Conservation (phyloP, 2,329 filamentous ascomycete species). For the Daldinia eschscholtzii region DNA sequence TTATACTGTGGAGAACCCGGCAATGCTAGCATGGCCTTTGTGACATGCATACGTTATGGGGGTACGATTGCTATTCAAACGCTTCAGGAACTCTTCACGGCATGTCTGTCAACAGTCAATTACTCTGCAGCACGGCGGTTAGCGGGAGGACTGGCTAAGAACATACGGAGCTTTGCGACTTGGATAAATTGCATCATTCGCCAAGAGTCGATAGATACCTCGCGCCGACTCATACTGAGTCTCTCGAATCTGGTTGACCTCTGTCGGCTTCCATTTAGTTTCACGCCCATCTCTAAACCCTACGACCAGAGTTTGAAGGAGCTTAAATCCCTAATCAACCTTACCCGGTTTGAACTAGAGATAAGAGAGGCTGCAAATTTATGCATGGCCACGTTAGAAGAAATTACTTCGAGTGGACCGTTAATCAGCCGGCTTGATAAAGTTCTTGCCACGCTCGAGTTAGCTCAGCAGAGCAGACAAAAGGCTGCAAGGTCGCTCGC, state of each 20-base stretch:
- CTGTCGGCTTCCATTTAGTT: slow-evolving; percentile 43
- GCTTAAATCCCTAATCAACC: slow-evolving; percentile 33
- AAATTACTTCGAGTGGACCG: slow-evolving; percentile 21
- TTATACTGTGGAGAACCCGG: slow-evolving; percentile 58
- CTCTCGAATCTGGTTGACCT: slow-evolving; percentile 47
- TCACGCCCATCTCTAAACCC: slow-evolving; percentile 15
- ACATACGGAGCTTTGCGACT: slow-evolving; percentile 40
- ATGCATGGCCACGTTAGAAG: slow-evolving; percentile 11
- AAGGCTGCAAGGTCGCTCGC: slow-evolving; percentile 19
- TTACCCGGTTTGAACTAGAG: slow-evolving; percentile 38
- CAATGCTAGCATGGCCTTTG: slow-evolving; percentile 48
- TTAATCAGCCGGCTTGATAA: slow-evolving; percentile 30
- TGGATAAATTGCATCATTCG: slow-evolving; percentile 41
- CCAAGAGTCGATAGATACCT: slow-evolving; percentile 32
- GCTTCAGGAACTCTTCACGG: slow-evolving; percentile 46
- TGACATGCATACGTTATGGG: slow-evolving; percentile 48
- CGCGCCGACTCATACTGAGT: slow-evolving; percentile 41
- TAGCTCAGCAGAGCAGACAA: slow-evolving; percentile 23
- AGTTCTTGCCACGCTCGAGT: slow-evolving; percentile 35
- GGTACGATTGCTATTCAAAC: slow-evolving; percentile 43
- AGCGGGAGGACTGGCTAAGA: slow-evolving; percentile 45
- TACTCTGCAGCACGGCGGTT: slow-evolving; percentile 45
- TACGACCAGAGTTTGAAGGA: slow-evolving; percentile 16
- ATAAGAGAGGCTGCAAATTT: slow-evolving; percentile 28
- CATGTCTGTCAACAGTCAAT: slow-evolving; percentile 45